Conservation (phyloP, 306 rosid species). For the Quercus aquifolioides region DNA sequence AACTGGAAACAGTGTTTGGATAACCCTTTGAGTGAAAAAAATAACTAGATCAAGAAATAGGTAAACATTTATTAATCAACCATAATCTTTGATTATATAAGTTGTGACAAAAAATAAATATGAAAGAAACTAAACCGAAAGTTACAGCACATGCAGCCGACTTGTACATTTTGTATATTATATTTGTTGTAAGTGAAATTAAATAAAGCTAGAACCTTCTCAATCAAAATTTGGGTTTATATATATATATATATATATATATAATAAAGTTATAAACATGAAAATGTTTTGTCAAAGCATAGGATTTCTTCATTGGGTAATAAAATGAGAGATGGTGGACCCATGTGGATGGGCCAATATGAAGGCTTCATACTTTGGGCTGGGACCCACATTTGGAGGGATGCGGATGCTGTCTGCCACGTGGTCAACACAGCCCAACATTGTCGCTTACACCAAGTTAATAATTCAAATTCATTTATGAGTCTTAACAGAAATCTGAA, state of each 20-base stretch:
- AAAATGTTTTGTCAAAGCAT: not conserved
- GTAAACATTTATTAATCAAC: too few species aligned
- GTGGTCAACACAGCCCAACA: slow-evolving; percentile 83
- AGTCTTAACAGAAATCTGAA: not conserved
- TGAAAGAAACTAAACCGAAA: too few species aligned
- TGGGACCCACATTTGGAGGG: slow-evolving; percentile 54
- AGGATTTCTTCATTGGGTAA: slow-evolving; percentile 26
- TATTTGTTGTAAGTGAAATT: too few species aligned
- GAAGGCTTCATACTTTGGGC: slow-evolving; percentile 2
- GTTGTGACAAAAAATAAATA: too few species aligned
- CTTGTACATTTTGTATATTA: too few species aligned
- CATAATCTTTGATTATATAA: too few species aligned
- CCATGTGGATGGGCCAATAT: slow-evolving; percentile 57
- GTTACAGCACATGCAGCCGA: too few species aligned
- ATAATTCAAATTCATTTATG: slow-evolving; percentile 9
- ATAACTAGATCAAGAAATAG: too few species aligned
- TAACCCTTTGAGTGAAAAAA: too few species aligned
- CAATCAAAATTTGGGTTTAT: not conserved
- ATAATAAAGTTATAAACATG: not conserved
- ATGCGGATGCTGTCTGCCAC: slow-evolving; percentile 79
- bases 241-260: not conserved
- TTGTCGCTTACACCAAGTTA: slow-evolving; percentile 50
- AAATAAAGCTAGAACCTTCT: too few species aligned
- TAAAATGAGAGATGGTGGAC: slow-evolving; percentile 20
- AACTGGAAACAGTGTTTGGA: too few species aligned